Percentiles rank a stretch among this genome's conserved stretches.
Conservation (phyloP, 2,329 filamentous ascomycete species). For the Passalora sequoiae region DNA sequence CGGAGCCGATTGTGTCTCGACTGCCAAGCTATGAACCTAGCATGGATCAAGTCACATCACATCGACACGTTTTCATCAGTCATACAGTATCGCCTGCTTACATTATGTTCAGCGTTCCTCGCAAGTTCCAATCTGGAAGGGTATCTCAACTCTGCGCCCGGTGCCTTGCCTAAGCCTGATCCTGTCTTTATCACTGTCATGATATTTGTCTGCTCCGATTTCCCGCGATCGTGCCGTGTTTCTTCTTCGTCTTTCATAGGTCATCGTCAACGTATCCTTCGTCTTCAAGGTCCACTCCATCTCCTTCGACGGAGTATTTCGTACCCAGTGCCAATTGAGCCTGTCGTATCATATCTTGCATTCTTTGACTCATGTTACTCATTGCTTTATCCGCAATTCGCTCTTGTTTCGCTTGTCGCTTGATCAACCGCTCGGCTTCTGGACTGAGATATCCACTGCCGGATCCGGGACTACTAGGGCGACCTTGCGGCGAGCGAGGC, state of each 20-base stretch:
- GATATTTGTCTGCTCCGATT: background rate
- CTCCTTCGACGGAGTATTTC: conserved; percentile 39
- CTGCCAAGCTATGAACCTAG: too few relatives aligned
- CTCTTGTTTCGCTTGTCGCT: conserved; percentile 67
- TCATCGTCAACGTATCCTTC: conserved; percentile 32
- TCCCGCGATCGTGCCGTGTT: background rate
- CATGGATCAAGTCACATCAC: too few relatives aligned
- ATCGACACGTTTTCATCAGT: too few relatives aligned
- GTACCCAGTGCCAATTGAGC: conserved; percentile 74
- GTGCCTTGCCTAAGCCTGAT: too few relatives aligned
- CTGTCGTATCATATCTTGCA: conserved; percentile 83
- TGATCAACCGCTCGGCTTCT: conserved; percentile 70
- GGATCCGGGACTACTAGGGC: conserved; percentile 16
- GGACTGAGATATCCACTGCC: conserved; percentile 37
- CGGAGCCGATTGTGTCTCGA: too few relatives aligned
- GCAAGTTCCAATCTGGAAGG: too few relatives aligned
- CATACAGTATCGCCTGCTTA: too few relatives aligned
- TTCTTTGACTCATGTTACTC: conserved; percentile 68
- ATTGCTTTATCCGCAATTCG: conserved; percentile 74
- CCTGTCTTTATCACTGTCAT: too few relatives aligned
- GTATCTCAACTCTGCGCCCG: background rate
- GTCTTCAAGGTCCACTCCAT: conserved; percentile 31
- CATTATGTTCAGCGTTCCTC: too few relatives aligned
- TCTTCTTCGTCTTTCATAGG: conserved; percentile 11
- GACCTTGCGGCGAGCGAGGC: conserved; percentile 39